Percentiles rank a stretch among this genome's conserved stretches.
phyloP scores from a whole-genome alignment of 345 rosid genomes.

The Garcia nutans region DNA sequence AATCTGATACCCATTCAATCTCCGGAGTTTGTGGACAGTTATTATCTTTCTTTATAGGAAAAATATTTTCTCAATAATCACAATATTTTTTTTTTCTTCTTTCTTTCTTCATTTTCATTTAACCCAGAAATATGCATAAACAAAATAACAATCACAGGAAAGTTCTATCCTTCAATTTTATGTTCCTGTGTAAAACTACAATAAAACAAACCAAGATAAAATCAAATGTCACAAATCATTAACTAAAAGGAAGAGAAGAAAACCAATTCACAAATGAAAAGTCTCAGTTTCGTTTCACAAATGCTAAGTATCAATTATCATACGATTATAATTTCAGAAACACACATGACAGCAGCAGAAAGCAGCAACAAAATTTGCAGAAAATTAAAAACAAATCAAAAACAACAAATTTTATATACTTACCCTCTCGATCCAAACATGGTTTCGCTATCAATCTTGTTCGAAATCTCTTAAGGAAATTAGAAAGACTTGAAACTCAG shows the following conservation, averaged over 20 bases:
- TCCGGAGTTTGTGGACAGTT: neutral
- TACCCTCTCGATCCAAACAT: slow-evolving; percentile 35
- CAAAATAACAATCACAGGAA: neutral
- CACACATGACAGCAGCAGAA: neutral
- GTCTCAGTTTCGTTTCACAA: neutral
- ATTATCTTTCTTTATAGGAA: no score
- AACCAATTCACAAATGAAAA: neutral
- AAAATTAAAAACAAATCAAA: neutral
- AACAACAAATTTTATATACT: neutral
- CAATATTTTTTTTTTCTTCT: neutral
- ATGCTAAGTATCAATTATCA: neutral
- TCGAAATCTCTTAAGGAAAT: neutral
- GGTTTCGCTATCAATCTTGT: neutral
- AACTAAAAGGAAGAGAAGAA: neutral
- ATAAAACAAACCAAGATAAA: neutral
- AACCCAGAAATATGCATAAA: neutral
- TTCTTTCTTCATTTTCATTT: neutral
- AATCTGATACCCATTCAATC: neutral
- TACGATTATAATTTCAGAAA: neutral
- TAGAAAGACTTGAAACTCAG: neutral
- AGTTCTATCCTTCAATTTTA: neutral
- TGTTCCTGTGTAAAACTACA: neutral
- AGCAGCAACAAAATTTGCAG: neutral
- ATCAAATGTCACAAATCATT: neutral
- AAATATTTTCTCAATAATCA: neutral